Evolutionary conservation across 345 rosid species (phyloP), one percentile per base, ranked within the genome.

Genomic region (Crucihimalaya himalaica): DNA sequence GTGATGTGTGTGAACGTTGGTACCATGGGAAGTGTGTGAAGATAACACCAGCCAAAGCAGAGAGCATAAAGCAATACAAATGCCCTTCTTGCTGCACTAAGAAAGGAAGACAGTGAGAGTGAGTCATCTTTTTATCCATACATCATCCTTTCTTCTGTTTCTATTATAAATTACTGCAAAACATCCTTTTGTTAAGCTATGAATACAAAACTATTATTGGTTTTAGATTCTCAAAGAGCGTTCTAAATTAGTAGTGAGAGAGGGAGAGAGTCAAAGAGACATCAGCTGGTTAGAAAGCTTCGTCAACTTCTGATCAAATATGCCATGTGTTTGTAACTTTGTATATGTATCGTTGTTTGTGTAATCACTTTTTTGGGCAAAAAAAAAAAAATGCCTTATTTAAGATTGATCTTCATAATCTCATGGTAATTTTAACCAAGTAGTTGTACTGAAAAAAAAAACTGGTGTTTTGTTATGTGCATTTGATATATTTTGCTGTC

Each of bases 1-100:
- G 96, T 28, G 98, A 91, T 53, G 76, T 89, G 12, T 91, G 93
- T 6, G 98, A 93, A 71, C 81, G 85, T 78, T 93, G 98, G 97
- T 93, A 85, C 84, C 98, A 89, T 27, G 96, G 93, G 13, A 93
- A 87, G 64, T 91, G 96, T 27, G 96, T 91, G 75, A 88, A 86
- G 85, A 90, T 93, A 78, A 85, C 93, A 34, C 97, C 98, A 0
- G 88, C 97, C 18, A 87, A 87, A 77, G 97, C 98, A 6, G 95
- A 89, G 61, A 83, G 71, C 66, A 89, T 94, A 68, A 88, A 86
- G 85, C 94, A 89, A 47, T 94, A 91, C 83, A 94, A 89, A 81
- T 91, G 97, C 73, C 90, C 97, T 14, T 77, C 91, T 52, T 89
- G 97, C 84, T 83, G 86, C 82, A 65, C 83, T 52, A 93, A 89